Conservation (phyloP, 495 filamentous ascomycete species). For the Hamigera avellanea region DNA sequence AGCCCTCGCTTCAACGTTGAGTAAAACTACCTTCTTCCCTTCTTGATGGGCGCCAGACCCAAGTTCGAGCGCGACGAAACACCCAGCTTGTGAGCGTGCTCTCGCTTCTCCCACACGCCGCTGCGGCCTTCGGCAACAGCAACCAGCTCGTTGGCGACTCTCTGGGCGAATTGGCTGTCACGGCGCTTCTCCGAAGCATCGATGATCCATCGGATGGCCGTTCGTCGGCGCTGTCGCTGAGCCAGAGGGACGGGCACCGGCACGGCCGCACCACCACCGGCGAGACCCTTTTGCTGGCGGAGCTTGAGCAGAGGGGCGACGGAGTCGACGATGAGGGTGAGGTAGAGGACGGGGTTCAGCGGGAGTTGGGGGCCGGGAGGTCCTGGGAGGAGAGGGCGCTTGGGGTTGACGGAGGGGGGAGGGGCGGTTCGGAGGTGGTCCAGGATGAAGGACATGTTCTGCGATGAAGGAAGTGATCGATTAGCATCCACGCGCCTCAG, state of each 20-base stretch:
- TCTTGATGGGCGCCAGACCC: constrained; percentile 16
- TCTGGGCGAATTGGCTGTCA: constrained; percentile 55
- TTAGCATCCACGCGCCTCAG: no score
- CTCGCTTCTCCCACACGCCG: constrained; percentile 68
- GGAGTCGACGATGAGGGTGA: constrained; percentile 86
- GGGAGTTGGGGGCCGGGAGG: constrained; percentile 66
- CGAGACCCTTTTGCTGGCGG: constrained; percentile 59
- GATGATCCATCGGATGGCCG: constrained; percentile 79
- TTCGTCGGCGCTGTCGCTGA: constrained; percentile 60
- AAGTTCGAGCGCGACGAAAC: constrained; percentile 65
- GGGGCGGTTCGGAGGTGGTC: constrained; percentile 77
- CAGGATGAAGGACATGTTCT: constrained; percentile 82
- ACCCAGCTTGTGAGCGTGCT: constrained; percentile 59
- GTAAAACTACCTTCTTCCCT: no score
- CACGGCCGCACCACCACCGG: constrained; percentile 74
- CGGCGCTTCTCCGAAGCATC: constrained; percentile 63
- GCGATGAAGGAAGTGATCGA: constrained; percentile 1
- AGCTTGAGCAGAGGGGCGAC: constrained; percentile 84
- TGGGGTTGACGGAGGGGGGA: constrained; percentile 56
- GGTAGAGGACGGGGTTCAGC: constrained; percentile 64
- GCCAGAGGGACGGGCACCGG: constrained; percentile 71
- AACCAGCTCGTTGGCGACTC: constrained; percentile 80
- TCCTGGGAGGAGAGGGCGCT: constrained; percentile 56
- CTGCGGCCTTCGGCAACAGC: constrained; percentile 80
- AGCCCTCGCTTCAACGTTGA: no score